These are phyloP conservation scores for Aspergillus ruber DNA, from an alignment of 2,329 filamentous ascomycete genomes.

Conservation along the genomic window DNA sequence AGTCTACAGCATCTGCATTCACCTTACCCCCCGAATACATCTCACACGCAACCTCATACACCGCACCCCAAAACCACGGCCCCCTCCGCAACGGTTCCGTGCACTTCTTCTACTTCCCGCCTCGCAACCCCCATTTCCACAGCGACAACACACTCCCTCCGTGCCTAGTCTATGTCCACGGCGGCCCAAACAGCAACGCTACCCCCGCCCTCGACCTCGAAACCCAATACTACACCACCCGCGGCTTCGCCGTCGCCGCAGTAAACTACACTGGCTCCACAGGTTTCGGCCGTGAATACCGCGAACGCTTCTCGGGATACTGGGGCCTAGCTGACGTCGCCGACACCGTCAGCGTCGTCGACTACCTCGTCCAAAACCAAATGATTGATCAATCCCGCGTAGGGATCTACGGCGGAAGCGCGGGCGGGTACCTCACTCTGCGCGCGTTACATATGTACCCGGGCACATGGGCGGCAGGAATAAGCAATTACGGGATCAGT, in stretches of 20 bases:
- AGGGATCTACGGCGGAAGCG: constrained; percentile 47
- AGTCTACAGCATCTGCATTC: constrained; percentile 11
- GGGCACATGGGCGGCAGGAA: constrained; percentile 43
- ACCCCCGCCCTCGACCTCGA: constrained; percentile 40
- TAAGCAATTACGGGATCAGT: constrained; percentile 47
- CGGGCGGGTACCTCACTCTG: constrained; percentile 51
- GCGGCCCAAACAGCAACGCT: constrained; percentile 45
- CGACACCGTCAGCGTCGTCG: constrained; percentile 45
- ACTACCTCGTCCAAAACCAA: constrained; percentile 34
- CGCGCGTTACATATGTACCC: constrained; percentile 45
- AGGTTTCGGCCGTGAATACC: constrained; percentile 47
- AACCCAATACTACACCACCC: constrained; percentile 49
- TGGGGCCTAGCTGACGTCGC: constrained; percentile 49
- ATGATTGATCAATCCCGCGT: constrained; percentile 34
- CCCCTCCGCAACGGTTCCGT: constrained; percentile 20
- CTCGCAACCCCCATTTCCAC: constrained; percentile 41
- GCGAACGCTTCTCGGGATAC: constrained; percentile 43
- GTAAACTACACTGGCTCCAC: constrained; percentile 51
- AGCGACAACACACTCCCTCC: constrained; percentile 40
- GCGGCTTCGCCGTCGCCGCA: constrained; percentile 47
- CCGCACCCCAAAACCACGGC: constrained; percentile 26
- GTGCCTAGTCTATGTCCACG: constrained; percentile 47
- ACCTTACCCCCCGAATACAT: constrained; percentile 12
- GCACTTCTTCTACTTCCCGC: constrained; percentile 46
- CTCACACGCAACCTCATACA: constrained; percentile 30